These are phyloP conservation scores for Populus pruinosa DNA, from an alignment of 345 rosid genomes.

Conservation along the genomic window DNA sequence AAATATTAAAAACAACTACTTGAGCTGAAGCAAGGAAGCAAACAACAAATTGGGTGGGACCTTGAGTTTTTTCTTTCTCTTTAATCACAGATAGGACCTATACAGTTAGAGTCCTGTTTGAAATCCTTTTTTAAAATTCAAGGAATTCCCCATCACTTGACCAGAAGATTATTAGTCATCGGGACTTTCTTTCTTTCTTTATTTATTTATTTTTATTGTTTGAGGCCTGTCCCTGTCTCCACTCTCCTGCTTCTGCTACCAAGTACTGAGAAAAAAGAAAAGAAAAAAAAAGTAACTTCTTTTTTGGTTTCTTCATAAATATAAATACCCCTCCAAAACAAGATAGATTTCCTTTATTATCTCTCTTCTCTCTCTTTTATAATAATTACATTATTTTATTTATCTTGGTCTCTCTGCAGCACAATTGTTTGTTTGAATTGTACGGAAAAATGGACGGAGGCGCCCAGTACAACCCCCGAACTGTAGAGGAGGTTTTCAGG, in stretches of 20 bases:
- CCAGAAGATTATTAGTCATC: background rate
- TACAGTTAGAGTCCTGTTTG: too few relatives aligned
- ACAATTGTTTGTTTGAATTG: background rate
- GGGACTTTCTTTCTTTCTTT: too few relatives aligned
- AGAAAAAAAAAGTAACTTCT: background rate
- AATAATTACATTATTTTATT: constrained; percentile 4
- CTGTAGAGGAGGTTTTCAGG: constrained; percentile 73
- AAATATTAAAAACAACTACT: too few relatives aligned
- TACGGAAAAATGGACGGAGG: constrained; percentile 52
- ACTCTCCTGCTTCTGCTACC: constrained; percentile 2
- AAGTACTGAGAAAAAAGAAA: background rate
- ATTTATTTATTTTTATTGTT: background rate
- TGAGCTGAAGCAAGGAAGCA: too few relatives aligned
- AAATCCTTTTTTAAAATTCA: too few relatives aligned
- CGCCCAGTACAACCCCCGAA: constrained; percentile 55
- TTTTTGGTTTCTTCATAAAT: background rate
- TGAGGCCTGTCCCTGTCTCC: background rate
- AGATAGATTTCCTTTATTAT: constrained; percentile 1
- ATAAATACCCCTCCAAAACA: background rate
- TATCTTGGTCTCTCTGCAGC: background rate
- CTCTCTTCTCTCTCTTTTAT: background rate
- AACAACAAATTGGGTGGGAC: too few relatives aligned
- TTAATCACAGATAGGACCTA: too few relatives aligned
- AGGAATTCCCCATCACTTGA: too few relatives aligned
- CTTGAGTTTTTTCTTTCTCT: too few relatives aligned